Evolutionary conservation across 2,329 filamentous ascomycete species (phyloP), one percentile per base, ranked within the genome.

Genomic region (Penicillium psychrosexuale): DNA sequence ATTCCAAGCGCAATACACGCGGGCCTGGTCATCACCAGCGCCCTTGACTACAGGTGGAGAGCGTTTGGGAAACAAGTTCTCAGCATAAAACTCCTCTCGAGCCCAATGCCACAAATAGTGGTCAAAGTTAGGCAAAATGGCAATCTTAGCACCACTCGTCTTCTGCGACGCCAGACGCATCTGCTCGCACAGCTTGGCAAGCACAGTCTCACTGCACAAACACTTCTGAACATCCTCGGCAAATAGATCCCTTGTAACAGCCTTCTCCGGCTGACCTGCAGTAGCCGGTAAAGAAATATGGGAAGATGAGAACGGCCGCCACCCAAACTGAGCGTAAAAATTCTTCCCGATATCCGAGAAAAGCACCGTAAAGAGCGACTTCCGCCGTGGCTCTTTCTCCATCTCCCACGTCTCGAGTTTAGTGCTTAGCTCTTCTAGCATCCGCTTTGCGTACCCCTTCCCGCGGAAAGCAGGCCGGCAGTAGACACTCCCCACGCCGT

Each of bases 311-410:
- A 88, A 92, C 0, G 85, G 80, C 46, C 84, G 80, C 92, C 92
- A 97, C 43, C 91, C 91, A 60, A 84, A 80, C 31, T 78, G 80
- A 3, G 87, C 83, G 74, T 97, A 97, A 73, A 91, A 97, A 37
- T 78, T 77, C 77, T 90, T 88, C 19, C 92, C 90, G 60, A 95
- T 91, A 66, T 95, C 90, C 8, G 91, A 96, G 73, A 86, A 96
- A 8, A 97, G 79, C 8, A 95, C 82, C 0, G 89, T 92, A 72
- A 93, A 94, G 13, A 84, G 72, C 59, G 70, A 79, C 68, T 68
- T 71, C 61, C 70, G 68, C 19, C 69, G 66, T 43, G 61, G 58
- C 48, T 74, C 70, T 36, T 73, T 67, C 30, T 77, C 77, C 55
- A 75, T 73, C 61, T 84, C 80, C 74, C 81, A 81, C 3, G 74